Base-by-base conservation (phyloP, 106 monocot species). In the Dioscorea alata region DNA sequence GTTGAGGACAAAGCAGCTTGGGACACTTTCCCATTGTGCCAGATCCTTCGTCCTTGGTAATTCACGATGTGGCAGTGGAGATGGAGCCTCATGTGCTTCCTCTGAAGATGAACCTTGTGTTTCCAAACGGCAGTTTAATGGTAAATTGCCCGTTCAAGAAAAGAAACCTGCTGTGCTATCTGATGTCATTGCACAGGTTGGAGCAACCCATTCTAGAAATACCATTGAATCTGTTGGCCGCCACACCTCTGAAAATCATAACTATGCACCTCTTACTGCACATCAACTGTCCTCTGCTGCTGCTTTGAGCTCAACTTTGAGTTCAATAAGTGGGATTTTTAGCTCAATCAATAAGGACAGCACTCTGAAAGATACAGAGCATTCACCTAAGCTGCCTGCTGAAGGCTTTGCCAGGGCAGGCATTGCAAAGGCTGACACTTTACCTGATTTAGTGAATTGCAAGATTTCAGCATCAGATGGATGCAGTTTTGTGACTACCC, bases 1-100 rank as follows among this genome's bases (percentile, higher is more conserved):
- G 97, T 78, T 97, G 70, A 86, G 89, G 67, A 52, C 97, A 68
- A 97, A 97, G 74, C 92, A 92, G 70, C 71, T 97, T 60, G 71
- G 84, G 42, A 78, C 86, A 21, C 67, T 97, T 71, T 92, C 97
- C 3, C 89, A 97, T 35, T 84, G 82, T 81, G 89, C 97, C 31
- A 78, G 92, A 53, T 81, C 89, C 52, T 92, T 97, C 71, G 82
- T 87, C 70, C 73, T 89, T 59, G 83, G 73, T 69, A 84, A 86
- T 57, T 66, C 92, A 35, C 80, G 73, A 68, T 75, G 76, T 68
- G 69, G 83, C 25, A 84, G 68, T 66, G 63, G 78, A 23, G 96
- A 96, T 78, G 89, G 76, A 14, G 82, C 87, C 50, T 58, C 84
- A 64, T 88, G 71, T 61, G 69, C 84, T 65, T 82, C 80, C 62